Percentiles rank a stretch among this genome's conserved stretches.
phyloP scores from a whole-genome alignment of 192 early-diverging fungal genomes.

The Coemansia sp. region DNA sequence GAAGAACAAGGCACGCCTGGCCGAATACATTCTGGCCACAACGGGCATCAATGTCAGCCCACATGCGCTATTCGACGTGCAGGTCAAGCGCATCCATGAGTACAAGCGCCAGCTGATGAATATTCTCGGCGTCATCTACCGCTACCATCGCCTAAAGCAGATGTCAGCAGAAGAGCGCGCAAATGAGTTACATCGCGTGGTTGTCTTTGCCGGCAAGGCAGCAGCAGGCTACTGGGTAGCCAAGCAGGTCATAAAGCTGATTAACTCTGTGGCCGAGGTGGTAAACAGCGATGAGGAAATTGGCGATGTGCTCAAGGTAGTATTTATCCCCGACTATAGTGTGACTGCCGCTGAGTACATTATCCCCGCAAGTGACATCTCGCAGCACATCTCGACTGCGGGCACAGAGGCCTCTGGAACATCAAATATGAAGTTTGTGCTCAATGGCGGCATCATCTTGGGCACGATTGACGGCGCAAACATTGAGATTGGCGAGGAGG shows the following conservation, averaged over 20 bases:
- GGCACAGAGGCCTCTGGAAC: constrained; percentile 99
- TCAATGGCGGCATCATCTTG: constrained; percentile 97
- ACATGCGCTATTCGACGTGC: constrained; percentile 93
- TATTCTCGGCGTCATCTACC: constrained; percentile 92
- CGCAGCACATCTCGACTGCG: constrained; percentile 99
- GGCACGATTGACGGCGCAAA: constrained; percentile 98
- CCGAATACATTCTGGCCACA: constrained; percentile 73
- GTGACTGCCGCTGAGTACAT: constrained; percentile 95
- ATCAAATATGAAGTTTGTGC: constrained; percentile 99
- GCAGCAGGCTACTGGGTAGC: constrained; percentile 99
- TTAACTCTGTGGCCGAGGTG: constrained; percentile 87
- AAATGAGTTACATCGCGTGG: constrained; percentile 68
- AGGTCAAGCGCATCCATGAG: constrained; percentile 98
- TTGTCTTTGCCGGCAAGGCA: constrained; percentile 95
- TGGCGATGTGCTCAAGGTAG: constrained; percentile 84
- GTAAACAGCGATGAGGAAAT: constrained; percentile 86
- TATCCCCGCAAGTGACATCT: constrained; percentile 97
- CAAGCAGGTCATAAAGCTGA: constrained; percentile 98
- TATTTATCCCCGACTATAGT: constrained; percentile 98
- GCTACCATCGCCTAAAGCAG: constrained; percentile 81
- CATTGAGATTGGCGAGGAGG: constrained; percentile 96
- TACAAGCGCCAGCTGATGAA: constrained; percentile 99
- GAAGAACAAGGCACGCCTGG: constrained; percentile 86
- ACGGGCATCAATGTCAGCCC: constrained; percentile 75
- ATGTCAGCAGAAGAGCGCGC: constrained; percentile 68